These are phyloP conservation scores for Aspergillus egyptiacus DNA, from an alignment of 495 filamentous ascomycete species.

Conservation along the genomic window DNA sequence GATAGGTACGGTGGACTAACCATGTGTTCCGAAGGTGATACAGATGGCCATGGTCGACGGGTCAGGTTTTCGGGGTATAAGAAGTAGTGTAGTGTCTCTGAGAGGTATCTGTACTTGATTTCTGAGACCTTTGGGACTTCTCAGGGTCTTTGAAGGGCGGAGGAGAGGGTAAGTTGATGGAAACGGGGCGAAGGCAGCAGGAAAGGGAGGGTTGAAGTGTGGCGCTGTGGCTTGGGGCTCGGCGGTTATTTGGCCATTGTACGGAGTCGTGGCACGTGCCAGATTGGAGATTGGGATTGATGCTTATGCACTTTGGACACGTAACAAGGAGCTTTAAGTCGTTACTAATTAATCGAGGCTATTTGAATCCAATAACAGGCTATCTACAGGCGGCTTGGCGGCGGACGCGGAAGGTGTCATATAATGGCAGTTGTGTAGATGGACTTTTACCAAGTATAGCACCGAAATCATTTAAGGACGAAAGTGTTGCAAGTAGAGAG, in stretches of 20 bases:
- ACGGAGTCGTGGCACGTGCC: slow-evolving; percentile 9
- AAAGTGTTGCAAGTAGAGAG: slow-evolving; percentile 1
- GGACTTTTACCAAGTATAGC: slow-evolving; percentile 9
- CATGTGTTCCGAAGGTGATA: slow-evolving; percentile 52
- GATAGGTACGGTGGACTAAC: too few relatives aligned
- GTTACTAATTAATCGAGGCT: neutral
- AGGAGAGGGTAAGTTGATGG: slow-evolving; percentile 8
- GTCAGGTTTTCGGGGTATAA: neutral
- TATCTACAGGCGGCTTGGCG: neutral
- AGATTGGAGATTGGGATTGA: neutral
- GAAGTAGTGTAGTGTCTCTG: neutral
- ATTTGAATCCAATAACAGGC: neutral
- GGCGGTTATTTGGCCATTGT: slow-evolving; percentile 4
- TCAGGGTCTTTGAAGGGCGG: neutral
- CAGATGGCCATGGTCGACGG: slow-evolving; percentile 44
- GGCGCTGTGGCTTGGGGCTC: slow-evolving; percentile 26
- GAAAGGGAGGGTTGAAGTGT: slow-evolving; percentile 17
- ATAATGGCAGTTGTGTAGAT: neutral
- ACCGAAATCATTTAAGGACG: slow-evolving; percentile 7
- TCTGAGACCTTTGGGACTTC: neutral
- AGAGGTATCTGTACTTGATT: neutral
- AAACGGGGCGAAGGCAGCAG: slow-evolving; percentile 18
- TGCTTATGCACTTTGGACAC: neutral
- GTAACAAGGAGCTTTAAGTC: too few relatives aligned
- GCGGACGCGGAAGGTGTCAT: neutral